Base-by-base conservation (phyloP, 2,329 filamentous ascomycete genomes). In the Neonectria ditissima region DNA sequence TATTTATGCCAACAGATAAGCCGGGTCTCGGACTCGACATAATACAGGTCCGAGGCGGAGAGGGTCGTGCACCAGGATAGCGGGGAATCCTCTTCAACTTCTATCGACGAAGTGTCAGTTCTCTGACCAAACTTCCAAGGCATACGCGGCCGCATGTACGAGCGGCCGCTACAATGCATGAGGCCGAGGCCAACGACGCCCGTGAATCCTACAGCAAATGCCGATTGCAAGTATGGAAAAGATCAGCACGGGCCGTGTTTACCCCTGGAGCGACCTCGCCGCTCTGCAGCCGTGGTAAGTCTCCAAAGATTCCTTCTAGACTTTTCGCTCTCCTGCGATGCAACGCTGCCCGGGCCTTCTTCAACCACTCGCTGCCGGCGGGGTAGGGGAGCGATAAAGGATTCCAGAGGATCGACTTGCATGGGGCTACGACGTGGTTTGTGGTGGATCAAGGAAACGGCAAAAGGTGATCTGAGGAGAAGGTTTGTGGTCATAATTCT, bases 401-500 rank as follows among this genome's bases (percentile, higher is more conserved):
- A 59, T 45, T 26, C 55, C 48, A 18, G 10, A 59, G 56, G 56
- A 59, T 59, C 28, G 41, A 48, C 50, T 39, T 30, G 39, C 56
- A 48, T 59, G 10, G 16, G 11, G 14, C 39, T 53, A 41, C 37
- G 10, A 11, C 37, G 37, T 20, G 8, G 37, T 18, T 41, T 28
- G 48, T 54, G 30, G 14, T 47, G 48, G 48, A 53, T 54, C 41
- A 26, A 47, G 20, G 39, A 47, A 16, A 47, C 41, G 39, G 16
- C 39, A 59, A 47, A 41, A 53, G 28, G 48, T 47, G 50, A 54
- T 34, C 22, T 47, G 28, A 47, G 20, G 20, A 22, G 16, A 14
- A 54, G 37, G n/a, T 14, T 53, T n/a, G 16, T 30, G 44, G 28
- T 18, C 16, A 22, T n/a, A 18, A 45, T 13, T 48, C 14, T 56